Conservation (phyloP, 2,329 filamentous ascomycete genomes). For the Stylonectria norvegica region DNA sequence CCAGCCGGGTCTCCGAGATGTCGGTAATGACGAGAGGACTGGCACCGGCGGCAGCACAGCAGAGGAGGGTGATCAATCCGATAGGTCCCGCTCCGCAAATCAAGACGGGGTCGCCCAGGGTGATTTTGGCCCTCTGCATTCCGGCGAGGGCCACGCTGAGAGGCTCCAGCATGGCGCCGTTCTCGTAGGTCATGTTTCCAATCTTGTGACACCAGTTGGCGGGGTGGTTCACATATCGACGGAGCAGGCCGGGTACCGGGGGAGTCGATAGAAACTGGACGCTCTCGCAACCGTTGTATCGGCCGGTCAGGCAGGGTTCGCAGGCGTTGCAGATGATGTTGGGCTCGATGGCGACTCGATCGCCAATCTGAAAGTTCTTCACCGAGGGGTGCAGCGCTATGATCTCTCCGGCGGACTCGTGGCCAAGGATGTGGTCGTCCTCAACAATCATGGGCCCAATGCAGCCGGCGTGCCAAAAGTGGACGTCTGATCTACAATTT, state of each 20-base stretch:
- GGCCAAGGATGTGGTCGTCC: slow-evolving; percentile 85
- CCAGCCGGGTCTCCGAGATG: slow-evolving; percentile 80
- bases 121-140: slow-evolving; percentile 76
- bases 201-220: slow-evolving; percentile 97
- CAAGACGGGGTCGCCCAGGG: slow-evolving; percentile 80
- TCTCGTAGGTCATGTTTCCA: slow-evolving; percentile 84
- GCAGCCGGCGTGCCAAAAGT: slow-evolving; percentile 95
- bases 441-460: slow-evolving; percentile 95
- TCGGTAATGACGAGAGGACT: slow-evolving; percentile 92
- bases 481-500: slow-evolving; percentile 72
- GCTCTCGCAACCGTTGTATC: slow-evolving; percentile 90
- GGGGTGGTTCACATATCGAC: slow-evolving; percentile 92
- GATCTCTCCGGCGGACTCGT: slow-evolving; percentile 85
- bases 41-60: slow-evolving; percentile 80
- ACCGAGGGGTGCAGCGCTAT: slow-evolving; percentile 81
- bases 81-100: slow-evolving; percentile 94
- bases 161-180: slow-evolving; percentile 87
- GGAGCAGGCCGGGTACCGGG: slow-evolving; percentile 79
- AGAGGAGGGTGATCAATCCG: slow-evolving; percentile 83
- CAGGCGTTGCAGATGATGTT: slow-evolving; percentile 89
- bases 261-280: slow-evolving; percentile 89
- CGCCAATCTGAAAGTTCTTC: slow-evolving; percentile 72
- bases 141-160: slow-evolving; percentile 85
- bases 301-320: slow-evolving; percentile 85
- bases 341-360: slow-evolving; percentile 90